A percentile compares a stretch with the other conserved stretches of the same genome.
phyloP scores from a whole-genome alignment of 352 stramenopile species.

The Phytophthora sansomeana region DNA sequence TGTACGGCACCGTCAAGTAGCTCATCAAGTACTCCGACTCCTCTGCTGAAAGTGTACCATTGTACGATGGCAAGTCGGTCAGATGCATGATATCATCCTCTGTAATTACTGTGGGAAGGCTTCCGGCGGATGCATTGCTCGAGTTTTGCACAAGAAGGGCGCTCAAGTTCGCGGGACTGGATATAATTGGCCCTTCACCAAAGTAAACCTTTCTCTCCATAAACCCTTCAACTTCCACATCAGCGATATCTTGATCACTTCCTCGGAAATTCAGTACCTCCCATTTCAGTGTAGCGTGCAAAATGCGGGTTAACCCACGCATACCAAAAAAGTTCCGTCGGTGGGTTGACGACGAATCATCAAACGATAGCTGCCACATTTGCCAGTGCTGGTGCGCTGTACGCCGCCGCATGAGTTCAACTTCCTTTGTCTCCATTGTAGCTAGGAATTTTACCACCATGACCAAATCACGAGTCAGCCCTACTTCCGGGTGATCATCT shows the following conservation, averaged over 20 bases:
- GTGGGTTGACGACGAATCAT: slow-evolving; percentile 78
- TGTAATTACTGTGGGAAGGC: slow-evolving; percentile 69
- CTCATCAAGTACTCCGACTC: slow-evolving; percentile 98
- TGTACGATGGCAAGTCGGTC: slow-evolving; percentile 96
- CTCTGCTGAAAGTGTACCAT: slow-evolving; percentile 94
- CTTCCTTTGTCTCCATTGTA: slow-evolving; percentile 92
- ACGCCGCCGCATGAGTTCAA: slow-evolving; percentile 87
- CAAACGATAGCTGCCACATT: slow-evolving; percentile 91
- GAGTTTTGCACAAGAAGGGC: slow-evolving; percentile 64
- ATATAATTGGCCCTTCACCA: slow-evolving; percentile 85
- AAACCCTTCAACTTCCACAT: slow-evolving; percentile 90
- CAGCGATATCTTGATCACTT: slow-evolving; percentile 89
- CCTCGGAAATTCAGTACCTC: slow-evolving; percentile 90
- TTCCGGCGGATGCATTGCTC: slow-evolving; percentile 45
- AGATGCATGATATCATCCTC: slow-evolving; percentile 99
- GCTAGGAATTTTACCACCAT: slow-evolving; percentile 89
- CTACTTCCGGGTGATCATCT: slow-evolving; percentile 83
- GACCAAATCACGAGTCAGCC: slow-evolving; percentile 79
- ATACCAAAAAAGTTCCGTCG: slow-evolving; percentile 83
- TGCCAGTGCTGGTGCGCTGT: slow-evolving; percentile 82
- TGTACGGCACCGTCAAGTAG: slow-evolving; percentile 99
- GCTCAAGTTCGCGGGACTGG: slow-evolving; percentile 76
- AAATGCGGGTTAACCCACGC: slow-evolving; percentile 68
- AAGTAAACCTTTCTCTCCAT: slow-evolving; percentile 91
- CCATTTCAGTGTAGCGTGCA: slow-evolving; percentile 81